These are phyloP conservation scores for Ophiostoma sp. DNA, from an alignment of 2,329 filamentous ascomycete species.

Conservation along the genomic window DNA sequence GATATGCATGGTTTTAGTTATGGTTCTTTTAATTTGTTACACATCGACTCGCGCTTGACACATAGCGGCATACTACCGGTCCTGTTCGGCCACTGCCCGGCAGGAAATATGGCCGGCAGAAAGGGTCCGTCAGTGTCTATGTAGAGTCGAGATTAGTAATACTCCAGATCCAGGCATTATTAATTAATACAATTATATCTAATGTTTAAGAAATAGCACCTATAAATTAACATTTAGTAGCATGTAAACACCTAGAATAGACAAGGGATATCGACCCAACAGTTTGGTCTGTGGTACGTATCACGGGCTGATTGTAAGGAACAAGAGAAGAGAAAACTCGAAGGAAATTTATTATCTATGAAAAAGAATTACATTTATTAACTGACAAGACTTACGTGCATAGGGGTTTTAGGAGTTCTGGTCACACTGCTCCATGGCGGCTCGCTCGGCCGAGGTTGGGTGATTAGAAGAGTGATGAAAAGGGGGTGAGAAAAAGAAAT, in stretches of 20 bases:
- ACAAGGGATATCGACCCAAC: conserved; percentile 8
- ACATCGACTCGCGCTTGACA: background rate
- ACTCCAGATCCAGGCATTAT: background rate
- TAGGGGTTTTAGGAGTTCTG: too few species aligned
- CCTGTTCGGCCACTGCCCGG: background rate
- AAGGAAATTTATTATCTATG: too few species aligned
- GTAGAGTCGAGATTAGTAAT: too few species aligned
- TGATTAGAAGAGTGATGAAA: background rate
- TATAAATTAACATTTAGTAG: too few species aligned
- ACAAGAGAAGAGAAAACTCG: background rate
- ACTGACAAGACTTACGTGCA: background rate
- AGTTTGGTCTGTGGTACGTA: conserved; percentile 6
- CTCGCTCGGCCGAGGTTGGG: background rate
- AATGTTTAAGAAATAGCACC: background rate
- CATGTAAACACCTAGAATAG: too few species aligned
- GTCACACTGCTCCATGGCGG: background rate
- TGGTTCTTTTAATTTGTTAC: background rate
- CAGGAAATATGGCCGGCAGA: background rate
- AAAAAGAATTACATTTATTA: background rate
- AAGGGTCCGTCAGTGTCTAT: background rate
- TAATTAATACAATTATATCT: background rate
- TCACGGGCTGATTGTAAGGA: background rate
- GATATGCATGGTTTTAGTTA: background rate
- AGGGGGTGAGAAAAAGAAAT: background rate
- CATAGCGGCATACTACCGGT: background rate